A percentile compares a stretch with the other conserved stretches of the same genome.
phyloP scores from a whole-genome alignment of 176 grass and related monocot species.

The Eragrostis nindensis region DNA sequence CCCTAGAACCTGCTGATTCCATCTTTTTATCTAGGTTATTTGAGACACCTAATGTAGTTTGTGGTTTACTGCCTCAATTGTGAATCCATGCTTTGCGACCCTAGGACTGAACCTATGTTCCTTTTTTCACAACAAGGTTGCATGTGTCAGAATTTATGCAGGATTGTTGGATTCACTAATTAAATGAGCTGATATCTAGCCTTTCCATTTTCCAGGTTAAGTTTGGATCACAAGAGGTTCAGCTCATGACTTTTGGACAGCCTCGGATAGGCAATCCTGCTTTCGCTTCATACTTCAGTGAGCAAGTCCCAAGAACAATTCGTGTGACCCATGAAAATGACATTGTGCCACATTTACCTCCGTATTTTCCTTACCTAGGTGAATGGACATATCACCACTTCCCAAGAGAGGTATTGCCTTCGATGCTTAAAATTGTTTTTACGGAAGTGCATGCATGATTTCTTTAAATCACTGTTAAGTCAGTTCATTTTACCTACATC shows the following conservation, averaged over 20 bases:
- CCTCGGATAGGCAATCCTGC: slow-evolving; percentile 91
- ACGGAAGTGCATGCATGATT: background rate
- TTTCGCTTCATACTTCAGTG: slow-evolving; percentile 76
- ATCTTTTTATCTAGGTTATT: background rate
- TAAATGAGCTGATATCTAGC: slow-evolving; percentile 13
- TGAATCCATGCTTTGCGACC: background rate
- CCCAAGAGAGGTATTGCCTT: slow-evolving; percentile 70
- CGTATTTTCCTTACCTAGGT: slow-evolving; percentile 75
- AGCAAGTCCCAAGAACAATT: slow-evolving; percentile 64
- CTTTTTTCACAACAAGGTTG: background rate
- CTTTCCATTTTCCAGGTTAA: slow-evolving; percentile 58
- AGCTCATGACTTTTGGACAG: slow-evolving; percentile 85
- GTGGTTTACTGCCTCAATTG: background rate
- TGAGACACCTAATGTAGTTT: background rate
- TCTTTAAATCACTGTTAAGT: background rate
- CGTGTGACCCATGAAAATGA: slow-evolving; percentile 92
- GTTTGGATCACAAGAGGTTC: slow-evolving; percentile 60
- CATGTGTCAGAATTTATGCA: slow-evolving; percentile 18
- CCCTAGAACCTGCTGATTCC: slow-evolving; percentile 11
- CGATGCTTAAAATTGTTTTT: background rate
- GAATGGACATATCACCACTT: slow-evolving; percentile 92
- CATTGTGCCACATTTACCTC: slow-evolving; percentile 88
- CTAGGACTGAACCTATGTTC: background rate
- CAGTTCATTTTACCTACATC: slow-evolving; percentile 30
- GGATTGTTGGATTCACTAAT: background rate